Evolutionary conservation across 441 rosid species (phyloP).

Genomic region (Macaranga tanarius): DNA sequence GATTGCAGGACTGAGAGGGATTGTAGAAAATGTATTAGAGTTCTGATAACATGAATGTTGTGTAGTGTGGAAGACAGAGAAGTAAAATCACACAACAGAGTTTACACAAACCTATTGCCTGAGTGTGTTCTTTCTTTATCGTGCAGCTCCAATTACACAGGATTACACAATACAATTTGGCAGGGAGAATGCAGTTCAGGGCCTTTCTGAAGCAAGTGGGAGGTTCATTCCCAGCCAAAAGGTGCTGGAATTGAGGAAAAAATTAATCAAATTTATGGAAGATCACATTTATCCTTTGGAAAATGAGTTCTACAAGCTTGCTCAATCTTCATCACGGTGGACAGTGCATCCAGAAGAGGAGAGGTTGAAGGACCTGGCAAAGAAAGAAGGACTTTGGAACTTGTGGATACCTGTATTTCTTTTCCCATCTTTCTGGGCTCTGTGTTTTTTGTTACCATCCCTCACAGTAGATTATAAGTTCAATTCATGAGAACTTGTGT

Average conservation of each 20-base stretch:
- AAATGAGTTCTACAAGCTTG: slow-evolving; percentile 70
- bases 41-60: not conserved
- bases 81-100: not conserved
- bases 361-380: slow-evolving; percentile 81
- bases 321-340: slow-evolving; percentile 78
- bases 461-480: not conserved
- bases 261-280: slow-evolving; percentile 84
- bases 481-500: slow-evolving; percentile 18
- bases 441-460: slow-evolving; percentile 2
- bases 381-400: slow-evolving; percentile 92
- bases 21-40: not conserved
- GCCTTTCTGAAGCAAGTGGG: slow-evolving; percentile 51
- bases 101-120: slow-evolving; percentile 12
- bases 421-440: slow-evolving; percentile 12
- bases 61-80: not conserved
- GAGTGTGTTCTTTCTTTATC: slow-evolving; percentile 12
- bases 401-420: slow-evolving; percentile 79
- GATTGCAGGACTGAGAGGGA: not conserved
- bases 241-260: slow-evolving; percentile 65
- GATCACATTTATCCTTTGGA: slow-evolving; percentile 84
- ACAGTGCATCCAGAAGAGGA: slow-evolving; percentile 94
- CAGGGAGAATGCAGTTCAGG: slow-evolving; percentile 31
- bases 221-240: slow-evolving; percentile 64
- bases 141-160: slow-evolving; percentile 33
- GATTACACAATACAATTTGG: slow-evolving; percentile 24